These are phyloP conservation scores for Claviceps sp. DNA, from an alignment of 2,329 filamentous ascomycete species.

Conservation along the genomic window DNA sequence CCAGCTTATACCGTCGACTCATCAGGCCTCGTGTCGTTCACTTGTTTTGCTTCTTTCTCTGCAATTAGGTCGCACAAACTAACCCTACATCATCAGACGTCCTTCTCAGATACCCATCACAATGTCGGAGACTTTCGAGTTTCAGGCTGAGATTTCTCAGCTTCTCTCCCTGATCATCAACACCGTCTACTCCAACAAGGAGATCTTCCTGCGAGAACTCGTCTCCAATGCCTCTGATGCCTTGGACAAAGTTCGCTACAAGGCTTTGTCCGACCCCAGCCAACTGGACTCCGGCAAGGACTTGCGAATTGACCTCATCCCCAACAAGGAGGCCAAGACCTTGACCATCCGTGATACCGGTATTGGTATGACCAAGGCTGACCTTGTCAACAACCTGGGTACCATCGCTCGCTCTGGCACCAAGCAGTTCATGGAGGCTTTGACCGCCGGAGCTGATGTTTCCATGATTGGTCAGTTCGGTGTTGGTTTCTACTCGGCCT, in stretches of 20 bases:
- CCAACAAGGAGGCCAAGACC: slow-evolving; percentile 94
- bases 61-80: not conserved
- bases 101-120: slow-evolving; percentile 33
- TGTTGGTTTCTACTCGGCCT: slow-evolving; percentile 99
- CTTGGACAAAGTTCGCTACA: slow-evolving; percentile 99
- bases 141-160: slow-evolving; percentile 99
- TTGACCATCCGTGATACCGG: slow-evolving; percentile 93
- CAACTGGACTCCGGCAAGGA: slow-evolving; percentile 98
- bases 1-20: not conserved
- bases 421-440: slow-evolving; percentile 99
- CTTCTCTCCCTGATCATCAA: slow-evolving; percentile 99
- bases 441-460: slow-evolving; percentile 95
- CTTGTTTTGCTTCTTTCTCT: not conserved
- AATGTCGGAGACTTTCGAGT: slow-evolving; percentile 99
- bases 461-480: slow-evolving; percentile 99
- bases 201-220: slow-evolving; percentile 97
- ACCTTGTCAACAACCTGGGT: slow-evolving; percentile 99
- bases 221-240: slow-evolving; percentile 99
- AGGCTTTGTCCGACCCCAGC: slow-evolving; percentile 89
- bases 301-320: slow-evolving; percentile 97
- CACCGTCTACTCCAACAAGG: slow-evolving; percentile 99
- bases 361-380: slow-evolving; percentile 99
- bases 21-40: not conserved
- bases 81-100: slow-evolving; percentile 7
- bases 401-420: slow-evolving; percentile 98